These are phyloP conservation scores for Nakazawaea pomicola DNA, from an alignment of 805 yeast species.

Conservation along the genomic window DNA sequence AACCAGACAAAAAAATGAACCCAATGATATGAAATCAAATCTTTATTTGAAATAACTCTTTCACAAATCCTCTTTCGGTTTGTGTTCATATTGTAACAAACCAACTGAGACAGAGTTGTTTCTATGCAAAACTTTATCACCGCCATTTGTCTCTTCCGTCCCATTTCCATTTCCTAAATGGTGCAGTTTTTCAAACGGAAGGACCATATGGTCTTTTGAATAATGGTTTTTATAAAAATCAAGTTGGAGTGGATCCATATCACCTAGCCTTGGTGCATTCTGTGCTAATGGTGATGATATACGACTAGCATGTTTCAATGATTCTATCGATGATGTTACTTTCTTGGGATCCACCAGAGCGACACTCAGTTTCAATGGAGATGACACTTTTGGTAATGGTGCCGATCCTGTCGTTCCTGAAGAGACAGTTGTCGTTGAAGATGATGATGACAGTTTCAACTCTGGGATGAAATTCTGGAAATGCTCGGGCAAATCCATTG, in stretches of 20 bases:
- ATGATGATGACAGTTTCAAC: conserved; percentile 2
- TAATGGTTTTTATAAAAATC: conserved; percentile 39
- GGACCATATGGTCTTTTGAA: conserved; percentile 32
- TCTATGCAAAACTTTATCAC: conserved; percentile 1
- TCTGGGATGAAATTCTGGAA: conserved; percentile 27
- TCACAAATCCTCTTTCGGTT: neutral
- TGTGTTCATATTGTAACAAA: conserved; percentile 7
- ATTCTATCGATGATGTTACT: conserved; percentile 1
- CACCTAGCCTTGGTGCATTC: conserved; percentile 30
- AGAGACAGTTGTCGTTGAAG: too few species aligned
- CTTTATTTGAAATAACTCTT: too few species aligned
- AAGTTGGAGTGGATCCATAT: too few species aligned
- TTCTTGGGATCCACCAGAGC: neutral
- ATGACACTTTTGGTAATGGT: conserved; percentile 8
- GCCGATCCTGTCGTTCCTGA: too few species aligned
- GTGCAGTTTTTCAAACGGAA: conserved; percentile 36
- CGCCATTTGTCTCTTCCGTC: too few species aligned
- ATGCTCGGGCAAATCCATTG: conserved; percentile 37
- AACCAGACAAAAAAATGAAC: too few species aligned
- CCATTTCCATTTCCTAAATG: conserved; percentile 31
- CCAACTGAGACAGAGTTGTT: conserved; percentile 11
- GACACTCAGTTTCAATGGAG: conserved; percentile 3
- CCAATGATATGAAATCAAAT: too few species aligned
- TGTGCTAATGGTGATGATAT: conserved; percentile 29
- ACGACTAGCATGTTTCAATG: conserved; percentile 13